phyloP scores from a whole-genome alignment of 441 rosid species.

The Syzygium malaccense region DNA sequence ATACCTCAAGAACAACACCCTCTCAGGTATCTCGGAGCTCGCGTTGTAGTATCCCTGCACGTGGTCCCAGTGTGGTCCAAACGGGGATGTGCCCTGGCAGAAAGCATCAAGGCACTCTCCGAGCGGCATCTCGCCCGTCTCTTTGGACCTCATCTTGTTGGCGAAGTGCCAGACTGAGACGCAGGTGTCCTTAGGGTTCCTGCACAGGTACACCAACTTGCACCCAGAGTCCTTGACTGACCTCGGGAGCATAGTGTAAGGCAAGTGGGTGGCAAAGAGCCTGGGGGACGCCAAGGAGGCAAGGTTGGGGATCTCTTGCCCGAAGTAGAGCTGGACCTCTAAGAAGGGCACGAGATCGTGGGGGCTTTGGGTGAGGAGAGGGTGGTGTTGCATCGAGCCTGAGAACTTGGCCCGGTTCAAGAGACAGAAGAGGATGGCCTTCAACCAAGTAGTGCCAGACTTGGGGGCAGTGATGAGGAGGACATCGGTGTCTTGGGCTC shows the following conservation, averaged over 20 bases:
- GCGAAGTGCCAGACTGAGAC: neutral
- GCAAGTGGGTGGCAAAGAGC: neutral
- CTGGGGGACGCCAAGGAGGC: neutral
- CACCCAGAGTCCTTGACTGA: neutral
- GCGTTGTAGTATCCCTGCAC: constrained; percentile 7
- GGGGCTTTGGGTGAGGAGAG: neutral
- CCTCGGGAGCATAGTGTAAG: neutral
- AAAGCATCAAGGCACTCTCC: constrained; percentile 13
- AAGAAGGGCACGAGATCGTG: neutral
- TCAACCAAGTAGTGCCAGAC: constrained; percentile 19
- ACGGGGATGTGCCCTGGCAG: neutral
- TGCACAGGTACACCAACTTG: neutral
- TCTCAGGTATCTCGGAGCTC: constrained; percentile 2
- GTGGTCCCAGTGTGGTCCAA: constrained; percentile 16
- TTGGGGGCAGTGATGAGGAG: constrained; percentile 1
- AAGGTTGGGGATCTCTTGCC: neutral
- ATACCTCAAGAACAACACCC: constrained; percentile 19
- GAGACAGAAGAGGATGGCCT: neutral
- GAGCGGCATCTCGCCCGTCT: neutral
- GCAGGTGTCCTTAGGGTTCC: neutral
- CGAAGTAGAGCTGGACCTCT: neutral
- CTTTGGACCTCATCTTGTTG: neutral
- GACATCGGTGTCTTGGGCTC: neutral
- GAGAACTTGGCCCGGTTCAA: neutral
- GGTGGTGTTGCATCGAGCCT: neutral